Percentiles rank a stretch among this genome's conserved stretches.
phyloP scores from a whole-genome alignment of 768 basidiomycete species.

The Boletus coccyginus region DNA sequence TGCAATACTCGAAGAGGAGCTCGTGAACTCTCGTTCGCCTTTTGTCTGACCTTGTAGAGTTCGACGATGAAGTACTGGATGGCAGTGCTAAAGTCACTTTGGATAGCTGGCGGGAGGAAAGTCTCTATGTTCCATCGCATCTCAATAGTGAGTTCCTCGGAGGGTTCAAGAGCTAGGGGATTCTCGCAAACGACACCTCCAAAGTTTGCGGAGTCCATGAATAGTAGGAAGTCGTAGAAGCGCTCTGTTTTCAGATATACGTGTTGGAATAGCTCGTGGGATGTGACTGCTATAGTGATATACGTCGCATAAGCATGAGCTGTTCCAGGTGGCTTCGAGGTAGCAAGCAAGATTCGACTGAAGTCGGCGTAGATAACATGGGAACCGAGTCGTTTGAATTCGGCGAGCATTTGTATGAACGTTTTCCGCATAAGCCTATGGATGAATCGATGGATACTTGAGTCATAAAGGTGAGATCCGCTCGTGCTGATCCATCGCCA shows the following conservation, averaged over 20 bases:
- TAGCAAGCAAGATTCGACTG: conserved; percentile 84
- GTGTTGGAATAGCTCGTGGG: conserved; percentile 94
- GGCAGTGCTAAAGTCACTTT: conserved; percentile 67
- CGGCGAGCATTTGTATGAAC: conserved; percentile 94
- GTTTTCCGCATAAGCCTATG: conserved; percentile 97
- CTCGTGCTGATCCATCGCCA: conserved; percentile 96
- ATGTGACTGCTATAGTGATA: conserved; percentile 88
- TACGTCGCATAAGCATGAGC: conserved; percentile 96
- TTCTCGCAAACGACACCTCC: conserved; percentile 87
- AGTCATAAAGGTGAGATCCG: conserved; percentile 85
- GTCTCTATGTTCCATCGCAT: conserved; percentile 92
- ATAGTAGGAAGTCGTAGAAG: conserved; percentile 91
- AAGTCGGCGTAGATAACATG: conserved; percentile 94
- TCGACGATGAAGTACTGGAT: conserved; percentile 85
- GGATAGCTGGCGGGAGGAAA: conserved; percentile 84
- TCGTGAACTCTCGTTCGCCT: conserved; percentile 54
- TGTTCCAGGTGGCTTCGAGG: conserved; percentile 92
- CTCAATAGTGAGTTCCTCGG: conserved; percentile 67
- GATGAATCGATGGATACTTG: conserved; percentile 88
- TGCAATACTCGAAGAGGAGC: conserved; percentile 73
- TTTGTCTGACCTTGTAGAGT: conserved; percentile 72
- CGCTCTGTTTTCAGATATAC: conserved; percentile 81
- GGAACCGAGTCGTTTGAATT: conserved; percentile 93
- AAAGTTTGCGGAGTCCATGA: conserved; percentile 94
- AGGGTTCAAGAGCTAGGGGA: conserved; percentile 63